Evolutionary conservation across 306 rosid species (phyloP), one percentile per base, ranked within the genome.

Genomic region (Glycine latifolia): DNA sequence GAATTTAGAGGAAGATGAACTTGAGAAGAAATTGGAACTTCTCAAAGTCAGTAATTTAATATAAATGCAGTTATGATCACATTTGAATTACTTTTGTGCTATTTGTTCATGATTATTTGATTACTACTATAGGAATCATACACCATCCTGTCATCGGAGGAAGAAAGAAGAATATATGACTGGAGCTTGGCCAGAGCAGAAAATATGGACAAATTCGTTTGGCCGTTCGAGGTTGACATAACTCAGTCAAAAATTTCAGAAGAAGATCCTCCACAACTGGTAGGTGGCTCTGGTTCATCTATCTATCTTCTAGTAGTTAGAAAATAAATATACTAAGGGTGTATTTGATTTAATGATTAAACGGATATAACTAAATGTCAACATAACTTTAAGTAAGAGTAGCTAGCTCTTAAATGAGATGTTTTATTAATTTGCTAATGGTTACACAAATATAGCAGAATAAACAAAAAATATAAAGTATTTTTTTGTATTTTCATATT

Each of bases 141-240:
- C 85, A 59, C 75, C 14, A 89, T 93, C 12, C 55, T 93, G 76
- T 95, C 97, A 52, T 81, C 95, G 0, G 79, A 67, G 20, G 79
- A 90, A 37, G 96, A 95, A 86, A 86, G 97, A 81, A 89, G 97
- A 82, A 71, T 95, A 10, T 95, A 91, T 49, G 98, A 90, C 71
- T 91, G 96, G 97, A 95, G 99, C 74, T 84, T 90, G 84, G 91
- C 90, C 47, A 90, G 99, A 85, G 80, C 79, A 7, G 89, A 76
- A 26, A 86, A 85, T n/a, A 43, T 91, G 73, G 92, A 91, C 1
- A 62, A 15, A 7, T 95, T 79, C 31, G 61, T 81, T 71, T 95
- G 98, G 98, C 98, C 94, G 6, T 90, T 3, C 44, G 99, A 95
- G 86, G 98, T 88, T 61, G 99, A 93, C 78, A 84, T 82, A 46